Conservation (phyloP, 805 yeast species). For the Hanseniaspora valbyensis region DNA sequence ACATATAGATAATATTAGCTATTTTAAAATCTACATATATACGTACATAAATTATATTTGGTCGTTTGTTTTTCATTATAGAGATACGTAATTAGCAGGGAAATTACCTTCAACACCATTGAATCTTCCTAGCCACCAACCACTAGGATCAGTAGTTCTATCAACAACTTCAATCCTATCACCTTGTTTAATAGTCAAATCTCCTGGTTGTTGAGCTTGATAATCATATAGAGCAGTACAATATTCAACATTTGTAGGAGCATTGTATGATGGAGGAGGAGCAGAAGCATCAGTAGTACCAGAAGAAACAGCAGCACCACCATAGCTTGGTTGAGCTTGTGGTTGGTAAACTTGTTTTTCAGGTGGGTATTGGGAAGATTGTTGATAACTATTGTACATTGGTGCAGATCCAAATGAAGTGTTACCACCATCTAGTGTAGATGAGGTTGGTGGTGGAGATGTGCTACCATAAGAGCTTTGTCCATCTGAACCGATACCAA, state of each 20-base stretch:
- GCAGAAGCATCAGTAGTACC: not conserved
- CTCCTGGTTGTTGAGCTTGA: slow-evolving; percentile 88
- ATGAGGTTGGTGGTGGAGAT: slow-evolving; percentile 15
- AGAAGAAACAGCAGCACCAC: no score
- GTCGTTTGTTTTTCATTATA: not conserved
- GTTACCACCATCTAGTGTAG: not conserved
- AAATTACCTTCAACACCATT: slow-evolving; percentile 85
- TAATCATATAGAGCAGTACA: slow-evolving; percentile 90
- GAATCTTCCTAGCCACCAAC: slow-evolving; percentile 94
- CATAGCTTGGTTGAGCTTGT: not conserved
- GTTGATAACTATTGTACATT: not conserved
- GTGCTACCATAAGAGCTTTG: slow-evolving; percentile 12
- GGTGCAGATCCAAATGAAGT: slow-evolving; percentile 1
- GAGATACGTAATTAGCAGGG: slow-evolving; percentile 91
- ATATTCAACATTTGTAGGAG: slow-evolving; percentile 37
- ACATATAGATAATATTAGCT: no score
- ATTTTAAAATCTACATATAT: no score
- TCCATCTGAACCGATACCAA: slow-evolving; percentile 19
- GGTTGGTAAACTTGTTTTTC: slow-evolving; percentile 10
- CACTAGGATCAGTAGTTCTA: slow-evolving; percentile 73
- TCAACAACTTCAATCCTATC: slow-evolving; percentile 72
- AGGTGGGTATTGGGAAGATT: not conserved
- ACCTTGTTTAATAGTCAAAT: slow-evolving; percentile 78
- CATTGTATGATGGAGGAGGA: slow-evolving; percentile 27
- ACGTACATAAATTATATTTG: not conserved